Evolutionary conservation across 2,329 filamentous ascomycete species (phyloP).

Genomic region (Monilinia vaccinii-corymbosi): DNA sequence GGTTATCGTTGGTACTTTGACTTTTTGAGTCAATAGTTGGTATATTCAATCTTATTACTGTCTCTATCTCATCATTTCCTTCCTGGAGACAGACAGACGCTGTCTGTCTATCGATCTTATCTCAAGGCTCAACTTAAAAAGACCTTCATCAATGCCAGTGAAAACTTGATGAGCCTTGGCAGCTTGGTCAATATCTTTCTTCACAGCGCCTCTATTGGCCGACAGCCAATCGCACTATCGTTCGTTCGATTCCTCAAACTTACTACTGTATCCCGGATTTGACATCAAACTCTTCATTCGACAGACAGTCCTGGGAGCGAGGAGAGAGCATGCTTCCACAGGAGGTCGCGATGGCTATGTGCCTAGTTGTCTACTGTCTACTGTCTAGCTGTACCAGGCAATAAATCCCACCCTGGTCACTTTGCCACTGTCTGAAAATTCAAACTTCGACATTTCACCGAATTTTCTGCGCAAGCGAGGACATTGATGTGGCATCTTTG

Average conservation of each 20-base stretch:
- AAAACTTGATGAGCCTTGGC: not conserved
- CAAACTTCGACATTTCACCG: slow-evolving; percentile 1
- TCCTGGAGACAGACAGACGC: no score
- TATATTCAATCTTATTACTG: no score
- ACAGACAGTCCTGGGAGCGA: no score
- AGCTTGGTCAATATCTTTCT: not conserved
- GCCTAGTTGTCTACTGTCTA: no score
- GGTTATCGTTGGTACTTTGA: no score
- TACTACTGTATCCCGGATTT: not conserved
- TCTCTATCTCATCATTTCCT: no score
- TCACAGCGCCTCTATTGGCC: no score
- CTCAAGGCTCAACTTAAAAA: not conserved
- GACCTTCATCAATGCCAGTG: not conserved
- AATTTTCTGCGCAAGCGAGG: slow-evolving; percentile 12
- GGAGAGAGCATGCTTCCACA: no score
- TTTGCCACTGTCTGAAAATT: not conserved
- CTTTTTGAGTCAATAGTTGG: not conserved
- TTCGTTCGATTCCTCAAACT: no score
- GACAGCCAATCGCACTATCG: no score
- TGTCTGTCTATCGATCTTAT: no score
- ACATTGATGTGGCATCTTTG: not conserved
- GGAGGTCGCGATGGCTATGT: not conserved
- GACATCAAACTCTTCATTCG: not conserved
- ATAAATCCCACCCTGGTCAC: not conserved
- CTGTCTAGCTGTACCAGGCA: not conserved